A percentile compares a stretch with the other conserved stretches of the same genome.
Evolutionary conservation across 345 rosid species (phyloP).

Genomic region (Pistacia vera): DNA sequence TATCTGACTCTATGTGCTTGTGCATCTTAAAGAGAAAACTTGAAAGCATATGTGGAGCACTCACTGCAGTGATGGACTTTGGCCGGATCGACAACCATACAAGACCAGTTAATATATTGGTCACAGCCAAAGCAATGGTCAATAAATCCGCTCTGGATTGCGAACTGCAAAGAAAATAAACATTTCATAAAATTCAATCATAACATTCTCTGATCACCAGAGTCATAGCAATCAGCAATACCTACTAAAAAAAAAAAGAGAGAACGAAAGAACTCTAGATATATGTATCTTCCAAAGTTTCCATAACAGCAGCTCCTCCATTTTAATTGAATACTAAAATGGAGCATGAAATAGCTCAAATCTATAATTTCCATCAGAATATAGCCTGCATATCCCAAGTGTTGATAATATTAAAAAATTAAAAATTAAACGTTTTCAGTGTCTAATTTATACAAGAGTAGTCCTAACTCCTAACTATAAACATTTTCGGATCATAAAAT

Average conservation of each 20-base stretch:
- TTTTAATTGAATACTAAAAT: background rate
- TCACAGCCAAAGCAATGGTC: slow-evolving; percentile 88
- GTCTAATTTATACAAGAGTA: too few species aligned
- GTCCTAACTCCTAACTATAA: too few species aligned
- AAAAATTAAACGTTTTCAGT: too few species aligned
- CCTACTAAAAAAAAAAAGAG: background rate
- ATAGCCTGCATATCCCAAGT: background rate
- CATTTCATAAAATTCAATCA: background rate
- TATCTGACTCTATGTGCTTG: background rate
- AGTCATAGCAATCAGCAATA: background rate
- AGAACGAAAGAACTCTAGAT: background rate
- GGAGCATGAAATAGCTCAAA: background rate
- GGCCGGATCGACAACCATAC: slow-evolving; percentile 92
- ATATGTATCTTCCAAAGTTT: background rate
- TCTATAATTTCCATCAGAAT: background rate
- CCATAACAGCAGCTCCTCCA: background rate
- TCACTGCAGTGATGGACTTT: slow-evolving; percentile 61
- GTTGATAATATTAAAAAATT: background rate
- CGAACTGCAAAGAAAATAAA: slow-evolving; percentile 49
- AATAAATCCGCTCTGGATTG: slow-evolving; percentile 93
- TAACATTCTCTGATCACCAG: background rate
- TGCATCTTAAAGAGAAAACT: background rate
- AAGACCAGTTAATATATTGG: slow-evolving; percentile 74
- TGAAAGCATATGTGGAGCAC: background rate
- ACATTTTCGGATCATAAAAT: too few species aligned